Base-by-base conservation (phyloP, 2,329 filamentous ascomycete genomes). In the Exophiala sp. region DNA sequence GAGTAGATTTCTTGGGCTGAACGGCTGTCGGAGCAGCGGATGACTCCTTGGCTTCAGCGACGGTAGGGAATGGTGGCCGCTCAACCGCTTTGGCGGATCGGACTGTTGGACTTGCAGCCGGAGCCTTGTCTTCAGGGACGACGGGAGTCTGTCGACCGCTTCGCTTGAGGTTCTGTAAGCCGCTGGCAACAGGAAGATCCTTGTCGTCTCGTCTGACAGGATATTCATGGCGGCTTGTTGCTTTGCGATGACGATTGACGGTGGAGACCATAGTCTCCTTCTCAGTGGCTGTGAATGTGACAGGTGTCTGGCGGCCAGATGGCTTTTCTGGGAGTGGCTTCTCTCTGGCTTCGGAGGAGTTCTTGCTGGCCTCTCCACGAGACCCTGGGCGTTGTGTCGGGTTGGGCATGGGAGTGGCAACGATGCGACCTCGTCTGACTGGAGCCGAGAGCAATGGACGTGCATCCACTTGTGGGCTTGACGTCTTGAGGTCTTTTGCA, bases 401-500 rank as follows among this genome's bases (percentile, higher is more conserved):
- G 9, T 29, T 32, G 40, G 48, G 18, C 29, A 61, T 58, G n/a
- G 58, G 58, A 16, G 58, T 61, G 34, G 55, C 57, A 48, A 58
- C 52, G 30, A 59, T 56, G 32, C 52, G 53, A 10, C 53, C 53
- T 59, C 58, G 53, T 48, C 58, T 54, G 53, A 60, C 55, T 27
- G 58, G 58, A n/a, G 58, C 58, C 14, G 58, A 55, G 42, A 59
- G 37, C n/a, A 60, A 42, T 24, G 50, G 50, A 18, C 48, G 38
- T 18, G 38, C 38, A 14, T 41, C 38, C 9, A 2, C 38, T 24
- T 41, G 38, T 30, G 23, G 46, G 41, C 46, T 56, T 42, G 38
- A 32, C 50, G 43, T 35, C 21, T 41, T 41, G 7, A 24, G 21
- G 4, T 41, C 38, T 41, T 52, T 52, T 13, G 48, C 23, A 19